Percentiles rank a stretch among this genome's conserved stretches.
Evolutionary conservation across 495 filamentous ascomycete genomes (phyloP).

Genomic region (Echria macrotheca): DNA sequence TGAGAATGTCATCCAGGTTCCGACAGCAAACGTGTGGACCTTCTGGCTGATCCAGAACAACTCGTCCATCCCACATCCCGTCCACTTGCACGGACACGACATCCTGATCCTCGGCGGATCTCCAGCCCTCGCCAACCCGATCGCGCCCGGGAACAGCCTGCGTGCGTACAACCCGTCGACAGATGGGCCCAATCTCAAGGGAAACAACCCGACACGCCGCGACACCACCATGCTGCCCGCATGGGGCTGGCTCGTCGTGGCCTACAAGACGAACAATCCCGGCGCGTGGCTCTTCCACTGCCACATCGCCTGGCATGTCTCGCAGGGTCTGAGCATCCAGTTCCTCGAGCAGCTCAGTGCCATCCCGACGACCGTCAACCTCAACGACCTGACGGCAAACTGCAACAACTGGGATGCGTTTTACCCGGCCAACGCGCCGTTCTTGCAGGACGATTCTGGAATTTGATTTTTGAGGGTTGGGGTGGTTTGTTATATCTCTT

Average conservation of each 20-base stretch:
- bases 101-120: slow-evolving; percentile 48
- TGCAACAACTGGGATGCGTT: slow-evolving; percentile 24
- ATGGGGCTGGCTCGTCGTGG: slow-evolving; percentile 44
- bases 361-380: slow-evolving; percentile 19
- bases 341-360: slow-evolving; percentile 35
- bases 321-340: slow-evolving; percentile 40
- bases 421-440: slow-evolving; percentile 20
- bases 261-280: slow-evolving; percentile 50
- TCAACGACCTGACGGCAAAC: slow-evolving; percentile 16
- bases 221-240: slow-evolving; percentile 55
- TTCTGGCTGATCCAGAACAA: slow-evolving; percentile 42
- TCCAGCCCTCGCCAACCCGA: slow-evolving; percentile 13
- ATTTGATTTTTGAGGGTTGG: no score
- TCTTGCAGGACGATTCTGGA: slow-evolving; percentile 22
- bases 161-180: slow-evolving; percentile 27
- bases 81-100: slow-evolving; percentile 50
- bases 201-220: slow-evolving; percentile 47
- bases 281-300: slow-evolving; percentile 43
- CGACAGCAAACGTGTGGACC: slow-evolving; percentile 24
- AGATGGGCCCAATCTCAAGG: slow-evolving; percentile 24
- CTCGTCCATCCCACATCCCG: slow-evolving; percentile 41
- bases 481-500: no score
- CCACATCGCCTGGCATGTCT: slow-evolving; percentile 46
- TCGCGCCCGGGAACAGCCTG: slow-evolving; percentile 9
- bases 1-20: slow-evolving; percentile 18